phyloP scores from a whole-genome alignment of 352 stramenopile genomes.

The Phytophthora sp. region DNA sequence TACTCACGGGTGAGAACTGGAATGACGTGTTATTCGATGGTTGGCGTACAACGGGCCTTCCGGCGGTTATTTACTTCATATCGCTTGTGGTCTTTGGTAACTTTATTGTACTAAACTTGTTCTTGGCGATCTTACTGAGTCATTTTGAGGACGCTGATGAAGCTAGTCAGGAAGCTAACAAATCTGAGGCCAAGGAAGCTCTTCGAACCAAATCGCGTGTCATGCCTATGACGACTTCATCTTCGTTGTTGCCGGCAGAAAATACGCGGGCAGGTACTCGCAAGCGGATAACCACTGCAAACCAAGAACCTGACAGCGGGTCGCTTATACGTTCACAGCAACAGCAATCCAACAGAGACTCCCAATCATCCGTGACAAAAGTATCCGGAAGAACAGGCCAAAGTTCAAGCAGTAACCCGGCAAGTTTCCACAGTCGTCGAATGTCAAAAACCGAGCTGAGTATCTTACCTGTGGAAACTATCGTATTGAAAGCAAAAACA shows the following conservation, averaged over 20 bases:
- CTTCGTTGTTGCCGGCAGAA: neutral
- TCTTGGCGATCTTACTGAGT: slow-evolving; percentile 90
- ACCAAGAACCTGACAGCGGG: neutral
- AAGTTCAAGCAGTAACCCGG: neutral
- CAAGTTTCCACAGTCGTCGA: slow-evolving; percentile 2
- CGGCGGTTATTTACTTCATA: slow-evolving; percentile 74
- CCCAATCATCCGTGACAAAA: slow-evolving; percentile 9
- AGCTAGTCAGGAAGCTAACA: slow-evolving; percentile 18
- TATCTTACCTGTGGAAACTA: neutral
- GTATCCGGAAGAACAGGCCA: neutral
- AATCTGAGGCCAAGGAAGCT: slow-evolving; percentile 36
- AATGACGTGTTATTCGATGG: slow-evolving; percentile 90
- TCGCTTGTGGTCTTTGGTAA: slow-evolving; percentile 87
- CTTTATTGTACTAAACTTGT: slow-evolving; percentile 93
- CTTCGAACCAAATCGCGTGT: slow-evolving; percentile 46
- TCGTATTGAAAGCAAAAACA: slow-evolving; percentile 6
- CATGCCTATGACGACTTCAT: slow-evolving; percentile 1
- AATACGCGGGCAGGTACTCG: slow-evolving; percentile 1
- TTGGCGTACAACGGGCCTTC: slow-evolving; percentile 65
- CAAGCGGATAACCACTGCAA: neutral
- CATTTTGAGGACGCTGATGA: slow-evolving; percentile 82
- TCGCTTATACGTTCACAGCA: neutral
- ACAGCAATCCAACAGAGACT: slow-evolving; percentile 1
- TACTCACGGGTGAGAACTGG: slow-evolving; percentile 94
- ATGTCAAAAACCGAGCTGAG: slow-evolving; percentile 3